Conservation (phyloP, 2,329 filamentous ascomycete species). For the Penicillium frequentans region DNA sequence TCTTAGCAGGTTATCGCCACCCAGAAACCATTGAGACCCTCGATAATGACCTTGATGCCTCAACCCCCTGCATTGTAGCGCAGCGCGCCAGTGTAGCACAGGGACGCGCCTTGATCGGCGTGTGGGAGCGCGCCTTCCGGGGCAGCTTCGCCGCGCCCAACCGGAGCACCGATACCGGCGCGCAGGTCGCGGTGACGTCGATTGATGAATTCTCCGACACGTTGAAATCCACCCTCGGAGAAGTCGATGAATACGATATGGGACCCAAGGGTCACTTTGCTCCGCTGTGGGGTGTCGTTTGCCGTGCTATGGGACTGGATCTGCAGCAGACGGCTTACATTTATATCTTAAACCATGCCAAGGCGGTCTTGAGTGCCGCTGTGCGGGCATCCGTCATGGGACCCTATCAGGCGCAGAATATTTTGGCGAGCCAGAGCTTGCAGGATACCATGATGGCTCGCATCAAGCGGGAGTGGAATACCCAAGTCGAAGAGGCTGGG, state of each 20-base stretch:
- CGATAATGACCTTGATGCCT: slow-evolving; percentile 65
- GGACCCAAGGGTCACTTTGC: slow-evolving; percentile 57
- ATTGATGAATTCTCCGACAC: slow-evolving; percentile 41
- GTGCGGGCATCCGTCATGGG: slow-evolving; percentile 65
- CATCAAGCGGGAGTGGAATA: slow-evolving; percentile 51
- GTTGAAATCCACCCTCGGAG: slow-evolving; percentile 35
- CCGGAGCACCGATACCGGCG: slow-evolving; percentile 8
- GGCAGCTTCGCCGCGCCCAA: slow-evolving; percentile 27
- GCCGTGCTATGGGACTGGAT: slow-evolving; percentile 53
- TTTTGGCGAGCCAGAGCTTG: slow-evolving; percentile 56
- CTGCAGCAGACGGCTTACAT: slow-evolving; percentile 58
- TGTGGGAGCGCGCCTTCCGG: slow-evolving; percentile 60
- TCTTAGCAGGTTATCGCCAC: slow-evolving; percentile 55
- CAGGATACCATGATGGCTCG: slow-evolving; percentile 53
- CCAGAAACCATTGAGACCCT: slow-evolving; percentile 52
- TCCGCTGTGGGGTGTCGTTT: slow-evolving; percentile 61
- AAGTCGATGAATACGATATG: slow-evolving; percentile 28
- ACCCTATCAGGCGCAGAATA: slow-evolving; percentile 62
- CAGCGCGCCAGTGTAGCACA: slow-evolving; percentile 62
- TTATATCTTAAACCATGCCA: slow-evolving; percentile 64
- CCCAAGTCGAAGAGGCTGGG: slow-evolving; percentile 55
- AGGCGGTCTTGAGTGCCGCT: slow-evolving; percentile 62
- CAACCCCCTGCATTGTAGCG: slow-evolving; percentile 62
- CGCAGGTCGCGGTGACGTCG: slow-evolving; percentile 25
- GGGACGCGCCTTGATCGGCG: slow-evolving; percentile 57